Evolutionary conservation across 139 green algal genomes (phyloP).

Genomic region (Mesostigma viride): DNA sequence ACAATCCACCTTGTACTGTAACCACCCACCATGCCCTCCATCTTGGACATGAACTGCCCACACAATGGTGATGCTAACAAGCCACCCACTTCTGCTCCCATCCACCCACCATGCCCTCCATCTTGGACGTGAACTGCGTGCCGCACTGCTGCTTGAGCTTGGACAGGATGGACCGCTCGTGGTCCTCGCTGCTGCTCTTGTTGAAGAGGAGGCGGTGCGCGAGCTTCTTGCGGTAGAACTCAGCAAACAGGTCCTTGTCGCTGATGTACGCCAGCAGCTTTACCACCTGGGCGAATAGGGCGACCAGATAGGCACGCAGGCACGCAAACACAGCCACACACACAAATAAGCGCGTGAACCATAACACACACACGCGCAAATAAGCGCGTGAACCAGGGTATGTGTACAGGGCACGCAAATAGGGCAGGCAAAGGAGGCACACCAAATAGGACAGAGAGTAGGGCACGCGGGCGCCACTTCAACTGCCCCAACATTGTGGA

Average conservation of each 20-base stretch:
- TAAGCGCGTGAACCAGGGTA: too few relatives aligned
- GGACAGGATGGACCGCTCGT: slow-evolving; percentile 84
- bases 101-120: slow-evolving; percentile 89
- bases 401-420: too few relatives aligned
- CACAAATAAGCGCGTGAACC: too few relatives aligned
- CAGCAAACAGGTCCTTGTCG: slow-evolving; percentile 82
- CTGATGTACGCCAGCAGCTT: slow-evolving; percentile 94
- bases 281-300: slow-evolving; percentile 48
- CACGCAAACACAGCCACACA: background rate
- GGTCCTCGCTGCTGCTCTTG: slow-evolving; percentile 77
- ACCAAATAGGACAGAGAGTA: too few relatives aligned
- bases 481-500: too few relatives aligned
- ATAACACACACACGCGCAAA: too few relatives aligned
- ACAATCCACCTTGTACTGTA: too few relatives aligned
- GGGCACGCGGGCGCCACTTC: too few relatives aligned
- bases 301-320: background rate
- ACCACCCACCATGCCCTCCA: slow-evolving; percentile 89
- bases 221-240: slow-evolving; percentile 96
- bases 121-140: slow-evolving; percentile 87
- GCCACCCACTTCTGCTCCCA: too few relatives aligned
- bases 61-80: too few relatives aligned
- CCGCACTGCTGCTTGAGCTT: slow-evolving; percentile 98
- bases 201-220: slow-evolving; percentile 66
- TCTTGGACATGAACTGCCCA: slow-evolving; percentile 89
- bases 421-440: too few relatives aligned